Percentiles rank a stretch among this genome's conserved stretches.
These are phyloP conservation scores for Keithomyces neogunnii DNA, from an alignment of 2,329 filamentous ascomycete species.

Conservation along the genomic window DNA sequence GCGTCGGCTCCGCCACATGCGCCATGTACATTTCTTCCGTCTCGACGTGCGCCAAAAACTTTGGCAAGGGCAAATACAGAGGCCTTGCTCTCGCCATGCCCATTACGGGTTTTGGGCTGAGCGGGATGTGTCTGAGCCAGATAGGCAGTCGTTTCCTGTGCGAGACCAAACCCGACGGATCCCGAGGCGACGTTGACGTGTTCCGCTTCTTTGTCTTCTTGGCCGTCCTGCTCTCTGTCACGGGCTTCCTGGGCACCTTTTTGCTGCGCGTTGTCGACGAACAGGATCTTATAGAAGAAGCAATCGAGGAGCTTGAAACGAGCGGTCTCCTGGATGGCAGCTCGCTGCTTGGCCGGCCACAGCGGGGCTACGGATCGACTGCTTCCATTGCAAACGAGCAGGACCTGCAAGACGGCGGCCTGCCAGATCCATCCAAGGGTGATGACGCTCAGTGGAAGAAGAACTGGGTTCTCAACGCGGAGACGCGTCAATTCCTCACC, in stretches of 20 bases:
- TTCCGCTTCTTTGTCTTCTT: conserved; percentile 86
- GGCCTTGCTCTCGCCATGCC: conserved; percentile 84
- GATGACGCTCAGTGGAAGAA: conserved; percentile 61
- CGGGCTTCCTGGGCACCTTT: conserved; percentile 67
- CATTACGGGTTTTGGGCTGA: conserved; percentile 87
- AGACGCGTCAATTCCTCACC: conserved; percentile 74
- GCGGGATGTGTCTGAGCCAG: conserved; percentile 94
- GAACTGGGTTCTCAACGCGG: conserved; percentile 82
- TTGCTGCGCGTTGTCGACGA: conserved; percentile 74
- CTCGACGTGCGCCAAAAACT: conserved; percentile 98
- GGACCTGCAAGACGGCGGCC: conserved; percentile 36
- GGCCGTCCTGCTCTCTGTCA: conserved; percentile 56
- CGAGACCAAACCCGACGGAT: conserved; percentile 57
- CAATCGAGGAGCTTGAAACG: conserved; percentile 81
- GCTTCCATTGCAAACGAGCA: conserved; percentile 34
- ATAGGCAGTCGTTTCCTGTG: conserved; percentile 71
- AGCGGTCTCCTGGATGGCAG: conserved; percentile 75
- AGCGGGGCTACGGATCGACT: conserved; percentile 54
- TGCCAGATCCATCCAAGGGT: conserved; percentile 31
- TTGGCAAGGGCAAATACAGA: conserved; percentile 78
- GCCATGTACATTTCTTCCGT: conserved; percentile 85
- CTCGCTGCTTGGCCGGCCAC: conserved; percentile 55
- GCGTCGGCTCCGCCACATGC: conserved; percentile 75
- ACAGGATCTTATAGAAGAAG: conserved; percentile 79
- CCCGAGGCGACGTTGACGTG: conserved; percentile 58